Evolutionary conservation across 805 yeast species (phyloP), one percentile per base, ranked within the genome.

Genomic region (Metschnikowia continentalis): DNA sequence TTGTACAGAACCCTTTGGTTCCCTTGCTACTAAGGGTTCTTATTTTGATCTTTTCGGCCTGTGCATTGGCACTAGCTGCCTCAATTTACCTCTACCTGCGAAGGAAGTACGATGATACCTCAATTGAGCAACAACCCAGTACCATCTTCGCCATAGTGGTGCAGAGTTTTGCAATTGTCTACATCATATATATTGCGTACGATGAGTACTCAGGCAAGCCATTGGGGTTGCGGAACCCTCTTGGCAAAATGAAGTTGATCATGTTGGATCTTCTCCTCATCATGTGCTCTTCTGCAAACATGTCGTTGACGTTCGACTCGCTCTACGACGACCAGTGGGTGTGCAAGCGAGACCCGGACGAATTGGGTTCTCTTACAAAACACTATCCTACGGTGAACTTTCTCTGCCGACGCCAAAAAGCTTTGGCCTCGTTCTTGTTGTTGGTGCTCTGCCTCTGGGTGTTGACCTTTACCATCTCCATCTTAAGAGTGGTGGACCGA

Each of bases 171-270:
- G 96, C 96, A 2, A 69, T 89, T 23, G 78, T 82, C 0, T 94
- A 94, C 64, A 77, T 90, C 50, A 69, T 84, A 3, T 90, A 88
- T 67, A 88, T 92, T 65, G 83, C 96, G 2, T 83, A 82, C 61
- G 98, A 94, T 67, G 99, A 94, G 67, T 92, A 89, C 67, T 79
- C 84, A 22, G 95, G 97, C 13, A 86, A 89, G 63, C 99, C 98
- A 0, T 67, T 94, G 45, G 99, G 99, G 0, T 74, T 94, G 42
- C 78, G 99, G 58, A 81, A 89, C 54, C 95, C 97, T 0, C 73
- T 81, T 53, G 89, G 87, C 22, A 94, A 94, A 65, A 79, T 94
- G 75, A 78, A 88, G 61, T 77, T 92, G 52, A 80, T 92, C 53
- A 73, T 90, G 74, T 73, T 90, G 58, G 99, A 94, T 65, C 72